These are phyloP conservation scores for Taxawa tesnikishii DNA, from an alignment of 2,329 filamentous ascomycete genomes.

Conservation along the genomic window DNA sequence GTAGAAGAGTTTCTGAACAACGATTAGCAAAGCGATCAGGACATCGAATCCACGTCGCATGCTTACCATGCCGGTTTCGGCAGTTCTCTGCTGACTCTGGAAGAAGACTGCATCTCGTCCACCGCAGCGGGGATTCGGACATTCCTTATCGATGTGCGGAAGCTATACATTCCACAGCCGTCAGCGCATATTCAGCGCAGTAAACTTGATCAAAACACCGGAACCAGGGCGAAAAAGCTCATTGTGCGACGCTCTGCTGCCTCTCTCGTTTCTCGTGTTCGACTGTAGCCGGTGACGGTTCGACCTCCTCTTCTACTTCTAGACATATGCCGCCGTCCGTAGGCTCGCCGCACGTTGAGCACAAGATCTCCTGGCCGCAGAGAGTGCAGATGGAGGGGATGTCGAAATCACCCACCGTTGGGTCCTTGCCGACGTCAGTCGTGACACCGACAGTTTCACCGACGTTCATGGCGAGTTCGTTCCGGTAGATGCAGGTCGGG, in stretches of 20 bases:
- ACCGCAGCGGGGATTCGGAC: slow-evolving; percentile 57
- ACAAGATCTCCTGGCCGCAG: slow-evolving; percentile 46
- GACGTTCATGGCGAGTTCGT: slow-evolving; percentile 79
- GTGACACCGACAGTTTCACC: slow-evolving; percentile 96
- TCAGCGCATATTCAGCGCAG: slow-evolving; percentile 17
- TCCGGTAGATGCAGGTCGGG: slow-evolving; percentile 89
- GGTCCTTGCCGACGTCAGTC: slow-evolving; percentile 92
- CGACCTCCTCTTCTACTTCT: slow-evolving; percentile 27
- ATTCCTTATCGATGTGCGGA: slow-evolving; percentile 75
- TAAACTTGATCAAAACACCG: no score
- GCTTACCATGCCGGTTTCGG: slow-evolving; percentile 94
- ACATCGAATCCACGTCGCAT: no score
- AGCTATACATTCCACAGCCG: slow-evolving; percentile 45
- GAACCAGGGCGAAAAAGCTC: no score
- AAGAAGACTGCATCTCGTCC: slow-evolving; percentile 94
- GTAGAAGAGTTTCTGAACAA: slow-evolving; percentile 38
- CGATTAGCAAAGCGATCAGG: no score
- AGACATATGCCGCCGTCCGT: slow-evolving; percentile 30
- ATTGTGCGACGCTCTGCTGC: slow-evolving; percentile 12
- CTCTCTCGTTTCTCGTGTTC: slow-evolving; percentile 12
- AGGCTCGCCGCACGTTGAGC: slow-evolving; percentile 37
- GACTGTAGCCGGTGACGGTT: slow-evolving; percentile 14
- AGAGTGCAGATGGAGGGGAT: slow-evolving; percentile 41
- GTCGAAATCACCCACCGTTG: slow-evolving; percentile 69
- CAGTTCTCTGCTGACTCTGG: slow-evolving; percentile 93